Conservation (phyloP, 257 asterid genomes). For the Solanum habrochaites region DNA sequence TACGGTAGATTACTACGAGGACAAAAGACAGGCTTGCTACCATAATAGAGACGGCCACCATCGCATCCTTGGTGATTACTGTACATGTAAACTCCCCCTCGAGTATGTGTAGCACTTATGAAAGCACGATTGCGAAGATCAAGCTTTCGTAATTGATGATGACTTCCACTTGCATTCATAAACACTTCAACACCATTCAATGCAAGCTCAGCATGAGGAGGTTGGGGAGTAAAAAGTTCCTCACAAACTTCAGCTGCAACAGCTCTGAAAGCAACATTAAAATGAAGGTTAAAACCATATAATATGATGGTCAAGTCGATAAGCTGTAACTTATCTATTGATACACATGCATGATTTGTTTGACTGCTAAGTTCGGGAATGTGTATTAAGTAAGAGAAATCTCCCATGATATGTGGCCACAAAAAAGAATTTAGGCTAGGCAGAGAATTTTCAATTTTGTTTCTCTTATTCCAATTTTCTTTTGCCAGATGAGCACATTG, state of each 20-base stretch:
- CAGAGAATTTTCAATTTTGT: not conserved
- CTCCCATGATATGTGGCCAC: not conserved
- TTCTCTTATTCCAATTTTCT: not conserved
- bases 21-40: slow-evolving; percentile 26
- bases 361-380: not conserved
- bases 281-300: not conserved
- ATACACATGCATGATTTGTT: not conserved
- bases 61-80: slow-evolving; percentile 98
- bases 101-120: slow-evolving; percentile 88
- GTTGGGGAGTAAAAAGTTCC: slow-evolving; percentile 83
- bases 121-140: slow-evolving; percentile 83
- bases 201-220: slow-evolving; percentile 93
- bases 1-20: not conserved
- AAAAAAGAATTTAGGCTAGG: not conserved
- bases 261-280: slow-evolving; percentile 44
- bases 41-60: slow-evolving; percentile 92
- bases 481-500: not conserved
- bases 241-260: slow-evolving; percentile 97
- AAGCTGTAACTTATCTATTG: not conserved
- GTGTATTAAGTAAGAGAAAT: not conserved
- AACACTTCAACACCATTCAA: slow-evolving; percentile 92
- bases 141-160: slow-evolving; percentile 87
- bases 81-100: slow-evolving; percentile 97
- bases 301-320: not conserved
- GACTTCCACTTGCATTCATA: slow-evolving; percentile 97